phyloP scores from a whole-genome alignment of 345 rosid genomes.

The Eucalyptus brandiana region DNA sequence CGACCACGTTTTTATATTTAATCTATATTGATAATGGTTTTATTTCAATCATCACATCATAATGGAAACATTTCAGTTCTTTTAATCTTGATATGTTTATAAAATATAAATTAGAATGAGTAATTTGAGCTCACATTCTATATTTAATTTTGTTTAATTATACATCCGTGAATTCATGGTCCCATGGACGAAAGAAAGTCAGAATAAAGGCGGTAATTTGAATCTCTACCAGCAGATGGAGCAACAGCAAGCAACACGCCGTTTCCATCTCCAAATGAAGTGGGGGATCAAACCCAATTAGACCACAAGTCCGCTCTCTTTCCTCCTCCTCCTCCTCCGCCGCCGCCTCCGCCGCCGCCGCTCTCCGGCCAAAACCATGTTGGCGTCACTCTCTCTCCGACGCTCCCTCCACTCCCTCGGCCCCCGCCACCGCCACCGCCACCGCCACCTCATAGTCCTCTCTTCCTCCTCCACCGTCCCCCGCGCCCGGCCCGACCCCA shows the following conservation, averaged over 20 bases:
- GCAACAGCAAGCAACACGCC: neutral
- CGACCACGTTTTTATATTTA: neutral
- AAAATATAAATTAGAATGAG: neutral
- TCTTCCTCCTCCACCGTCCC: neutral
- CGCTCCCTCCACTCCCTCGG: conserved; percentile 14
- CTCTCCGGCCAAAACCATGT: conserved; percentile 20
- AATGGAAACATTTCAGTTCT: neutral
- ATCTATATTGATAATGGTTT: neutral
- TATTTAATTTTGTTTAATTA: too few species aligned
- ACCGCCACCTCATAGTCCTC: conserved; percentile 3
- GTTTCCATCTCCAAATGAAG: neutral
- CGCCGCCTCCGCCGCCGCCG: neutral
- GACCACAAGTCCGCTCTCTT: neutral
- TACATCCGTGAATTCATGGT: neutral
- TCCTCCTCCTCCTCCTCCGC: neutral
- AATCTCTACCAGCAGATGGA: neutral
- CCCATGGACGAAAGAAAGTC: neutral
- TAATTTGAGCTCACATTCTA: neutral
- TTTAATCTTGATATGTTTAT: neutral
- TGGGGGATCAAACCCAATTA: neutral
- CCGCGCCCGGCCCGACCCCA: neutral
- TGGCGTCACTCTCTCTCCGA: conserved; percentile 30
- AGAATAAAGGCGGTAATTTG: neutral
- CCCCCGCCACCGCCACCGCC: neutral
- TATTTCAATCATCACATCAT: neutral